Evolutionary conservation across 331 rosid genomes (phyloP).

Genomic region (Quercus tomentella): DNA sequence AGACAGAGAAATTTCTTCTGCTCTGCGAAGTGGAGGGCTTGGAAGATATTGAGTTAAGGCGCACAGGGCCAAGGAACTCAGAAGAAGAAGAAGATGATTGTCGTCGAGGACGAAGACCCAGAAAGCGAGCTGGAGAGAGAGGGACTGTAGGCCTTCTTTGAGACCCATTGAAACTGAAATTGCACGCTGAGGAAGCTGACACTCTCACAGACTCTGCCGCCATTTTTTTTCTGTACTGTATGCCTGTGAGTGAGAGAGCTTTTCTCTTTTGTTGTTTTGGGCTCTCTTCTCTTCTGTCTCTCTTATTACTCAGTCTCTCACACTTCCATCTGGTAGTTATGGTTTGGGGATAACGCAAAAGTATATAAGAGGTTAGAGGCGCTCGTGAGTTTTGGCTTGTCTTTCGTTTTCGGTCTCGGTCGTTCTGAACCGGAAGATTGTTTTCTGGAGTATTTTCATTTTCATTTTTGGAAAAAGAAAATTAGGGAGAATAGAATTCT

Average conservation of each 20-base stretch:
- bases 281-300: background rate
- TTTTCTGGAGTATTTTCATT: background rate
- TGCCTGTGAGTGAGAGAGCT: background rate
- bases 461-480: background rate
- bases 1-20: conserved; percentile 54
- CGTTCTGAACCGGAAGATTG: background rate
- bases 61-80: conserved; percentile 39
- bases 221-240: conserved; percentile 16
- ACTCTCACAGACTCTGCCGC: conserved; percentile 48
- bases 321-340: background rate
- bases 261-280: background rate
- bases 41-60: conserved; percentile 28
- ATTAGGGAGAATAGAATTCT: background rate
- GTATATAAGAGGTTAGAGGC: background rate
- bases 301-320: background rate
- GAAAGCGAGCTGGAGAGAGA: conserved; percentile 44
- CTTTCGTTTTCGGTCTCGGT: background rate
- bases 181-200: conserved; percentile 36
- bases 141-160: conserved; percentile 45
- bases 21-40: conserved; percentile 21
- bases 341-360: conserved; percentile 18
- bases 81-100: conserved; percentile 56
- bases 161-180: conserved; percentile 52
- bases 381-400: background rate
- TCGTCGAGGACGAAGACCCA: conserved; percentile 38